A percentile compares a stretch with the other conserved stretches of the same genome.
These are phyloP conservation scores for Flueggea neowawraea DNA, from an alignment of 441 rosid genomes.

Conservation along the genomic window DNA sequence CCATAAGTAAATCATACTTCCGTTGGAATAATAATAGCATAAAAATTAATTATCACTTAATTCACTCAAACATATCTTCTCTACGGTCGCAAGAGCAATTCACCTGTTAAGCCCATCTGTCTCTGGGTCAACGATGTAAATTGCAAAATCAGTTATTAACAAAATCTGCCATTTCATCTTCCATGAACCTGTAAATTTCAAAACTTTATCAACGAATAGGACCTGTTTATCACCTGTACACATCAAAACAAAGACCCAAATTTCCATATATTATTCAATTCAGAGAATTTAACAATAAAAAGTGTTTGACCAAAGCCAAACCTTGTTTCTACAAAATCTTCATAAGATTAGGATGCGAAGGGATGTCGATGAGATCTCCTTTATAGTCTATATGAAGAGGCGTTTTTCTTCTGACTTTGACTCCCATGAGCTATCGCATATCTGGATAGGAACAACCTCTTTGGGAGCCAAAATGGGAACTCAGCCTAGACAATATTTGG, in stretches of 20 bases:
- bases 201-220: slow-evolving; percentile 80
- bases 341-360: slow-evolving; percentile 59
- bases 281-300: too few species aligned
- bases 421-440: too few species aligned
- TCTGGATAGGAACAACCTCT: too few species aligned
- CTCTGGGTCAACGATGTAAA: slow-evolving; percentile 85
- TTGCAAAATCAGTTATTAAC: slow-evolving; percentile 74
- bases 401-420: slow-evolving; percentile 75
- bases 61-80: slow-evolving; percentile 79
- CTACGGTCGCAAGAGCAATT: slow-evolving; percentile 79
- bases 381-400: slow-evolving; percentile 69
- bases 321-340: slow-evolving; percentile 88
- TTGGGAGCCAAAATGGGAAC: too few species aligned
- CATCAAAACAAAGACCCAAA: neutral
- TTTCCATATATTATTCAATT: too few species aligned
- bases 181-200: slow-evolving; percentile 88
- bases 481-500: too few species aligned
- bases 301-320: neutral
- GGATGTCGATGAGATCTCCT: slow-evolving; percentile 85
- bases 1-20: slow-evolving; percentile 96
- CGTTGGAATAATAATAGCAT: slow-evolving; percentile 76
- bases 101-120: slow-evolving; percentile 70
- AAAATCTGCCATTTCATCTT: slow-evolving; percentile 81
- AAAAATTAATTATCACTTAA: slow-evolving; percentile 90
- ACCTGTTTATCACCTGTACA: slow-evolving; percentile 67